Evolutionary conservation across 257 asterid species (phyloP).

Genomic region (Fraxinus pennsylvanica): DNA sequence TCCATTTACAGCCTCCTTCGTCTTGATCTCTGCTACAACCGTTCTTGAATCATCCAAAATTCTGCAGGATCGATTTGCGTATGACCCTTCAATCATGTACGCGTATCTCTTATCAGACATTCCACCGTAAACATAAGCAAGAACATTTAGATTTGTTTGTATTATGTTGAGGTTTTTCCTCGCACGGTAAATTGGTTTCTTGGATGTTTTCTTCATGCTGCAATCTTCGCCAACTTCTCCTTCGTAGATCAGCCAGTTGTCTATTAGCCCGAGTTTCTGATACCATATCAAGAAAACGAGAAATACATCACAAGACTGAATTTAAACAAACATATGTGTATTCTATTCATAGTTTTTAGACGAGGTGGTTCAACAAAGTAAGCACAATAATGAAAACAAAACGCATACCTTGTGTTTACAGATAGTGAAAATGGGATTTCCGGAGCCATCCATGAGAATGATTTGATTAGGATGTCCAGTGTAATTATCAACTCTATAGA

Average conservation of each 20-base stretch:
- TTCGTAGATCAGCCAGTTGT: conserved; percentile 64
- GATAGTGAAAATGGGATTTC: conserved; percentile 61
- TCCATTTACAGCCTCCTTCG: conserved; percentile 43
- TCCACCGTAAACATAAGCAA: conserved; percentile 55
- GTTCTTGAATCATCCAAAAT: conserved; percentile 55
- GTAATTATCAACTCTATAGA: conserved; percentile 73
- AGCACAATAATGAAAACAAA: neutral
- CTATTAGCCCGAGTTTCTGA: conserved; percentile 59
- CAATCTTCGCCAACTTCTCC: conserved; percentile 51
- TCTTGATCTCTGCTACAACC: conserved; percentile 68
- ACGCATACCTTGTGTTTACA: conserved; percentile 56
- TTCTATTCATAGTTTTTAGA: neutral
- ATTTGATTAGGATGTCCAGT: conserved; percentile 38
- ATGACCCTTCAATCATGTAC: conserved; percentile 67
- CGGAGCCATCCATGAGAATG: conserved; percentile 72
- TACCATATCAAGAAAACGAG: conserved; percentile 2
- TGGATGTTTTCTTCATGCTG: conserved; percentile 23
- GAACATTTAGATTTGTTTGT: conserved; percentile 36
- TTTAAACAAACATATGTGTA: neutral
- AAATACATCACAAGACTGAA: neutral
- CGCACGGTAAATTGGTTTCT: conserved; percentile 49
- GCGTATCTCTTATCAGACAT: conserved; percentile 32
- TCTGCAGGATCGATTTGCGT: conserved; percentile 56
- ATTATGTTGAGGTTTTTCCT: conserved; percentile 39
- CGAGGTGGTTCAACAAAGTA: neutral